Conservation (phyloP, 2,329 filamentous ascomycete genomes). For the Xylariaceae sp. region DNA sequence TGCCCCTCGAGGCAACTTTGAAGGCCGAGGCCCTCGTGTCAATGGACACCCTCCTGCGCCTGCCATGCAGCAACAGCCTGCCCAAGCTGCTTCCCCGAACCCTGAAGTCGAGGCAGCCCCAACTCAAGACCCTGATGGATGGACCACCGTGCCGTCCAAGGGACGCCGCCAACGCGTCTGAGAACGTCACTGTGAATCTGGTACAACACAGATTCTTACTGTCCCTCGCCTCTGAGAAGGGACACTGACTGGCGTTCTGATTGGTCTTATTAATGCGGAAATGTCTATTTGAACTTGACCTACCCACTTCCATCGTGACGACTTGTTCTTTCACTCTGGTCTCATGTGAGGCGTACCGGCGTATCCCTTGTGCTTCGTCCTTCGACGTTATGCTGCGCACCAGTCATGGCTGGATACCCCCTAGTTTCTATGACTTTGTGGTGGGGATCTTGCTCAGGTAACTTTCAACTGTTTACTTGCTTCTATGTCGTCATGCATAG, state of each 20-base stretch:
- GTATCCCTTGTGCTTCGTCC: conserved; percentile 11
- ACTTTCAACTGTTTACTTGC: conserved; percentile 8
- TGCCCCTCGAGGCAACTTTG: conserved; percentile 42
- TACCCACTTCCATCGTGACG: conserved; percentile 18
- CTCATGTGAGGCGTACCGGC: conserved; percentile 9
- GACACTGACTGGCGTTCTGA: conserved; percentile 23
- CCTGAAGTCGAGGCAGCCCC: conserved; percentile 33
- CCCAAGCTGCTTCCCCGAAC: conserved; percentile 26
- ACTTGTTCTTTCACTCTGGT: conserved; percentile 16
- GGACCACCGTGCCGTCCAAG: conserved; percentile 53
- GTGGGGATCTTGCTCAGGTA: conserved; percentile 11
- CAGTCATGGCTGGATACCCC: conserved; percentile 19
- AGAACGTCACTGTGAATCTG: conserved; percentile 14
- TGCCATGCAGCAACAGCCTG: conserved; percentile 27
- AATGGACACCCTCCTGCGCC: conserved; percentile 40
- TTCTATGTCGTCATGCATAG: conserved; percentile 13
- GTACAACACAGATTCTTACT: conserved; percentile 27
- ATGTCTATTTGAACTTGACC: conserved; percentile 20
- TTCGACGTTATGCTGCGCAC: conserved; percentile 11
- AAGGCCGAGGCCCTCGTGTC: conserved; percentile 42
- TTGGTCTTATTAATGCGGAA: conserved; percentile 24
- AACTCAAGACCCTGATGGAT: conserved; percentile 54
- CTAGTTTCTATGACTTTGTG: conserved; percentile 6
- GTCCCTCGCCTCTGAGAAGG: conserved; percentile 21
- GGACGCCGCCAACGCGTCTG: conserved; percentile 32